phyloP scores from a whole-genome alignment of 805 yeast genomes.

The Zygosaccharomyces bailii region DNA sequence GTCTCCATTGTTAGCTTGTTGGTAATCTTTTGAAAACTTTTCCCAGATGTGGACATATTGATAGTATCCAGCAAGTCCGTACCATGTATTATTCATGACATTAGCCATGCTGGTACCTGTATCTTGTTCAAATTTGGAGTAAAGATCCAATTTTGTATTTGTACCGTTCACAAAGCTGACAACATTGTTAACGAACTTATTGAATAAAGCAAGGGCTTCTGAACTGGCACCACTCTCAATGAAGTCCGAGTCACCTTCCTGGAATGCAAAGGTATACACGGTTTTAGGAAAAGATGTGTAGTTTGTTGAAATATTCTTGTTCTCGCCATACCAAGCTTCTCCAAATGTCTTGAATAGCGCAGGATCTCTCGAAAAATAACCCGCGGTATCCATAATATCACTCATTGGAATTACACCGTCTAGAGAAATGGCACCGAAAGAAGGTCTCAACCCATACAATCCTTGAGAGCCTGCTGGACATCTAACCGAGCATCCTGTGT shows the following conservation, averaged over 20 bases:
- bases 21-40: slow-evolving; percentile 4
- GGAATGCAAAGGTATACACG: slow-evolving; percentile 4
- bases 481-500: slow-evolving; percentile 5
- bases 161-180: slow-evolving; percentile 5
- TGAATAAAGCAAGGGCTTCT: slow-evolving; percentile 5
- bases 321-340: slow-evolving; percentile 4
- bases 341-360: slow-evolving; percentile 4
- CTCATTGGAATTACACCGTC: slow-evolving; percentile 6
- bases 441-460: slow-evolving; percentile 3
- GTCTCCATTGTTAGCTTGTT: slow-evolving; percentile 5
- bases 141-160: slow-evolving; percentile 1
- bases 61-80: slow-evolving; percentile 5
- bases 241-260: slow-evolving; percentile 5
- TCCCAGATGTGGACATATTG: slow-evolving; percentile 6
- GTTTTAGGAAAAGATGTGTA: slow-evolving; percentile 5
- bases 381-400: slow-evolving; percentile 5
- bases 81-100: slow-evolving; percentile 5
- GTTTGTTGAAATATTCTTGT: slow-evolving; percentile 3
- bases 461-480: slow-evolving; percentile 7
- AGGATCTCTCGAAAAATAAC: slow-evolving; percentile 5
- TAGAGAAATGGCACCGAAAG: slow-evolving; percentile 3
- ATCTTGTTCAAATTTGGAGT: slow-evolving; percentile 6
- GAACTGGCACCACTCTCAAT: slow-evolving; percentile 7
- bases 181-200: slow-evolving; percentile 3
- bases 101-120: slow-evolving; percentile 2